Percentiles rank a stretch among this genome's conserved stretches.
Evolutionary conservation across 2,329 filamentous ascomycete genomes (phyloP).

Genomic region (Clarireedia paspali): DNA sequence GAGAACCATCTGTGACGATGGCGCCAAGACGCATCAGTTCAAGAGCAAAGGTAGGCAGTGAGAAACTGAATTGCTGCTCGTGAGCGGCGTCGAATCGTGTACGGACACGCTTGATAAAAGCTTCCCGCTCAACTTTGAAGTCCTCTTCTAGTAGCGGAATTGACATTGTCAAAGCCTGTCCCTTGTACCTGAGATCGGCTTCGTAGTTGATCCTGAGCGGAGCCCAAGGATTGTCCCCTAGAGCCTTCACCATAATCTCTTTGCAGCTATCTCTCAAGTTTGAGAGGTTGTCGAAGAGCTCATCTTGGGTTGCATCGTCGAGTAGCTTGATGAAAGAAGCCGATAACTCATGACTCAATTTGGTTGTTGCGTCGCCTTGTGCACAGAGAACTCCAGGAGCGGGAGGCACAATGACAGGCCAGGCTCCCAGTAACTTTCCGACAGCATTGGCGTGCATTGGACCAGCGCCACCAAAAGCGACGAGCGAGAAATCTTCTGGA

Average conservation of each 20-base stretch:
- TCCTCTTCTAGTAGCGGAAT: neutral
- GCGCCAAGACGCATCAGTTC: neutral
- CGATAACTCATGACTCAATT: constrained; percentile 3
- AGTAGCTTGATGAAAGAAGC: neutral
- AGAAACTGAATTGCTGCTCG: constrained; percentile 3
- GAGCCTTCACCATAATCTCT: neutral
- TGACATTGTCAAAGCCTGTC: constrained; percentile 1
- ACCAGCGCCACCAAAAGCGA: constrained; percentile 2
- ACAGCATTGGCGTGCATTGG: constrained; percentile 3
- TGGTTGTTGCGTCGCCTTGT: constrained; percentile 1
- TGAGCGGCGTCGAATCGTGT: constrained; percentile 2
- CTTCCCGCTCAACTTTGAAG: neutral
- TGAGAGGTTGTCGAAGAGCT: neutral
- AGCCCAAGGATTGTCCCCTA: neutral
- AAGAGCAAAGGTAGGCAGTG: neutral
- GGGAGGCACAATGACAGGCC: constrained; percentile 3
- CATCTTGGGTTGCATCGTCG: neutral
- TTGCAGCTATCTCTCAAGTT: neutral
- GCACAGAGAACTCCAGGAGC: constrained; percentile 2
- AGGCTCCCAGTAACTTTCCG: neutral
- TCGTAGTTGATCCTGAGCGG: neutral
- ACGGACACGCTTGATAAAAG: neutral
- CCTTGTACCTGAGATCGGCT: constrained; percentile 3
- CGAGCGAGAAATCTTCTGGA: neutral
- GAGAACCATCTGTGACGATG: neutral